A percentile compares a stretch with the other conserved stretches of the same genome.
phyloP scores from a whole-genome alignment of 352 stramenopile species.

The Pythium apleroticum region DNA sequence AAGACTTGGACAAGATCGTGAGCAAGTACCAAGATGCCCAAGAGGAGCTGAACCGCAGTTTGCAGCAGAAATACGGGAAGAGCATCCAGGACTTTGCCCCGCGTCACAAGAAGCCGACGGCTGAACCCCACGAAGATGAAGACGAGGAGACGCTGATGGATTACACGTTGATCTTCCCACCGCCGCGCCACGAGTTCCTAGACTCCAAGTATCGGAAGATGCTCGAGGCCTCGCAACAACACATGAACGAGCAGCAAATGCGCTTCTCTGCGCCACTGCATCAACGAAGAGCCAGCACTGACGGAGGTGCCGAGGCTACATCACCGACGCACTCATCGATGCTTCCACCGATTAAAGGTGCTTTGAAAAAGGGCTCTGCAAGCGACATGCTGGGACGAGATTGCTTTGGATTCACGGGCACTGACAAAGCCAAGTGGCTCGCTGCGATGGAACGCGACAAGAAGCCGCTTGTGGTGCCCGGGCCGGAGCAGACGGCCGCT shows the following conservation, averaged over 20 bases:
- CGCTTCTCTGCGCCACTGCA: constrained; percentile 76
- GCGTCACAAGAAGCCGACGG: not conserved
- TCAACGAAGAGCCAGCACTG: constrained; percentile 45
- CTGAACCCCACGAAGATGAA: constrained; percentile 9
- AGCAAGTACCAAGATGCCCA: constrained; percentile 66
- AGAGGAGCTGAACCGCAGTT: constrained; percentile 59
- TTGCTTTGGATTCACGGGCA: constrained; percentile 80
- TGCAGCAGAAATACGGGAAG: constrained; percentile 70
- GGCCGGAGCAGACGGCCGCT: constrained; percentile 71
- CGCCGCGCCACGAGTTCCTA: constrained; percentile 34
- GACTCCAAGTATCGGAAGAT: constrained; percentile 74
- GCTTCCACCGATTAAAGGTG: constrained; percentile 54
- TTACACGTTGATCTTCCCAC: constrained; percentile 67
- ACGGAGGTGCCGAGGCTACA: constrained; percentile 19
- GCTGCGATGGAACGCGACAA: constrained; percentile 40
- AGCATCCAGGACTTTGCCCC: constrained; percentile 46
- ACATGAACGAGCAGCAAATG: constrained; percentile 82
- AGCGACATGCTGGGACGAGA: constrained; percentile 52
- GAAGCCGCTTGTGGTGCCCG: constrained; percentile 59
- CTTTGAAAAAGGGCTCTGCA: constrained; percentile 42
- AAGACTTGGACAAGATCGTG: constrained; percentile 75
- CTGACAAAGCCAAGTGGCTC: constrained; percentile 71
- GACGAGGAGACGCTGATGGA: constrained; percentile 62
- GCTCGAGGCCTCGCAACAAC: constrained; percentile 73
- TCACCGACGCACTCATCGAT: constrained; percentile 23